phyloP scores from a whole-genome alignment of 306 rosid genomes.

The Cucumis melo region DNA sequence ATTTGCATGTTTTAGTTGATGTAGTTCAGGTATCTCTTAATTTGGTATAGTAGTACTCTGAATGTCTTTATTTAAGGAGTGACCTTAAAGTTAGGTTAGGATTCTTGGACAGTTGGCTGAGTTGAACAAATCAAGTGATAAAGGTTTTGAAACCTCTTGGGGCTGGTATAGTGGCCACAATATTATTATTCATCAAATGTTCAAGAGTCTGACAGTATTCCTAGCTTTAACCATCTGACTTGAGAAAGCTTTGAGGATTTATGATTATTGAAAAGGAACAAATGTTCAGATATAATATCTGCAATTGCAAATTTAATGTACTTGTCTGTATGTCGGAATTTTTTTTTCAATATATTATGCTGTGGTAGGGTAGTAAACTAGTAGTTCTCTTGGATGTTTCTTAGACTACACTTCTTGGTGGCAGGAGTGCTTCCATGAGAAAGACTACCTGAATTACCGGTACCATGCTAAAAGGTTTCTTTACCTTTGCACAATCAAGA shows the following conservation, averaged over 20 bases:
- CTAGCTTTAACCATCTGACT: background rate
- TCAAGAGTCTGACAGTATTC: background rate
- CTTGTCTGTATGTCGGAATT: background rate
- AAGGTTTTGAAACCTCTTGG: background rate
- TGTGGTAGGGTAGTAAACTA: background rate
- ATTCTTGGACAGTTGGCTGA: background rate
- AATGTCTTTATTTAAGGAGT: background rate
- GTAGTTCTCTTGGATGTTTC: background rate
- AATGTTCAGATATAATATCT: background rate
- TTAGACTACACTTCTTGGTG: background rate
- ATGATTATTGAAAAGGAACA: background rate
- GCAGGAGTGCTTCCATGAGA: slow-evolving; percentile 86
- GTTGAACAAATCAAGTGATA: background rate
- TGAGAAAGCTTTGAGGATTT: background rate
- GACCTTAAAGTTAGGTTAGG: background rate
- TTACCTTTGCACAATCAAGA: slow-evolving; percentile 67
- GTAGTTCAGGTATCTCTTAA: slow-evolving; percentile 1
- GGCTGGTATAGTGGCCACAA: background rate
- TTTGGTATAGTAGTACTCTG: background rate
- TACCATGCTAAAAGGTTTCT: slow-evolving; percentile 79
- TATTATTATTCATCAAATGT: background rate
- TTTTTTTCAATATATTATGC: background rate
- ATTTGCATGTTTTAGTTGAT: slow-evolving; percentile 28
- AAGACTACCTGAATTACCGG: slow-evolving; percentile 82
- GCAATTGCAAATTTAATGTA: background rate